These are phyloP conservation scores for Prorocentrum cordatum DNA, from an alignment of 169 alveolate species.

Conservation along the genomic window DNA sequence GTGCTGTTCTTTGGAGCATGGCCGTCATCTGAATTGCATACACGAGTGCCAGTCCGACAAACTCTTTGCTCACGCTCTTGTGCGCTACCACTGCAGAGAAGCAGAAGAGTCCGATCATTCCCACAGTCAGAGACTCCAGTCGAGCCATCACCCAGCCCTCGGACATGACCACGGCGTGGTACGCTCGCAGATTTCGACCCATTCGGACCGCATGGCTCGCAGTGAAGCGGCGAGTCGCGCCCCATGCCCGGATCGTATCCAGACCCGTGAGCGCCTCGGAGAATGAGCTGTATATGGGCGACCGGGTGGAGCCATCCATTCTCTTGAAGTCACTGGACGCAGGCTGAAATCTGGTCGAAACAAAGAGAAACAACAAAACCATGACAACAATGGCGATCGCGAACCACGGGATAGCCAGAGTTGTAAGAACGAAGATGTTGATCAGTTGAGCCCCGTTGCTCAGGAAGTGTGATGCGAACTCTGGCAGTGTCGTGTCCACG, in stretches of 20 bases:
- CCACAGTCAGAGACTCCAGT: constrained; percentile 13
- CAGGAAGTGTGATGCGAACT: neutral
- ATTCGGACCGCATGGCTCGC: neutral
- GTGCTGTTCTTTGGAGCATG: constrained; percentile 5
- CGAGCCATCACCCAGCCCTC: constrained; percentile 11
- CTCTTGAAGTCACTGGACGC: neutral
- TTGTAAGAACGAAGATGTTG: neutral
- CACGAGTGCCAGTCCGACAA: neutral
- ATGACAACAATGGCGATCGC: neutral
- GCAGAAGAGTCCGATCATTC: constrained; percentile 3
- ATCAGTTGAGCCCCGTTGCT: neutral
- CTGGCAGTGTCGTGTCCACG: constrained; percentile 68
- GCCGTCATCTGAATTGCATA: constrained; percentile 47
- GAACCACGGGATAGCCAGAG: neutral
- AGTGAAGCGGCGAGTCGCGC: neutral
- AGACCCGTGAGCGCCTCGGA: constrained; percentile 38
- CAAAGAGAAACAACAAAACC: neutral
- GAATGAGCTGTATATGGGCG: constrained; percentile 60
- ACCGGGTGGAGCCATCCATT: neutral
- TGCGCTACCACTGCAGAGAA: neutral
- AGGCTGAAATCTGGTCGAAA: neutral
- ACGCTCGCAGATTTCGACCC: neutral
- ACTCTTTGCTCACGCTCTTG: neutral
- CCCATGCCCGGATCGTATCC: constrained; percentile 64
- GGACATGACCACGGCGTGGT: neutral